phyloP scores from a whole-genome alignment of 768 basidiomycete genomes.

The Tylopilus intermedius region DNA sequence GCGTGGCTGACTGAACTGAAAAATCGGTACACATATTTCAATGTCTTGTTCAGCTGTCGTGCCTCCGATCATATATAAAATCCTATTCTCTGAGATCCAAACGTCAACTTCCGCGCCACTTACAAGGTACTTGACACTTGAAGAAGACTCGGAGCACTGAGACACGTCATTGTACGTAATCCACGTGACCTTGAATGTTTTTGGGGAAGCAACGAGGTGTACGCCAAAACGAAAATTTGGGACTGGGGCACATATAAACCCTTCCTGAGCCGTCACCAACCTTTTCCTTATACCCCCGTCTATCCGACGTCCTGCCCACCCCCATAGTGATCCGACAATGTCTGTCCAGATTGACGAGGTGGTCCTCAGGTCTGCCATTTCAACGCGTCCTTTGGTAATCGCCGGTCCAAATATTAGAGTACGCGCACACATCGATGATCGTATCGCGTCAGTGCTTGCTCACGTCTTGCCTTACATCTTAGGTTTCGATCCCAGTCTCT shows the following conservation, averaged over 20 bases:
- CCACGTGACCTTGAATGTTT: slow-evolving; percentile 27
- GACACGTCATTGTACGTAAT: slow-evolving; percentile 17
- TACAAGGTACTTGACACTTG: not conserved
- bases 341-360: slow-evolving; percentile 30
- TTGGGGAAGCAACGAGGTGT: slow-evolving; percentile 24
- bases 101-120: not conserved
- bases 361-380: slow-evolving; percentile 26
- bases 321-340: slow-evolving; percentile 26
- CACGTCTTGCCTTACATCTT: slow-evolving; percentile 4
- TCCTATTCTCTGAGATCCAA: not conserved
- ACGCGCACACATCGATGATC: slow-evolving; percentile 18
- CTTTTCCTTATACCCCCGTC: slow-evolving; percentile 9
- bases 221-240: slow-evolving; percentile 29
- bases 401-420: slow-evolving; percentile 32
- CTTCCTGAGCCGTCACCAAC: slow-evolving; percentile 1
- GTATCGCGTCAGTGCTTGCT: slow-evolving; percentile 1
- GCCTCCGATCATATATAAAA: not conserved
- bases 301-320: not conserved
- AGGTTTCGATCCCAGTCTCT: slow-evolving; percentile 87
- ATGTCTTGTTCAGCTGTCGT: not conserved
- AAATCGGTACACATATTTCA: too few relatives aligned
- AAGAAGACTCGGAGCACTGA: not conserved
- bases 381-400: slow-evolving; percentile 34
- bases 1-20: too few relatives aligned
- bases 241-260: slow-evolving; percentile 28